phyloP scores from a whole-genome alignment of 331 rosid genomes.

The Quercus lobata region DNA sequence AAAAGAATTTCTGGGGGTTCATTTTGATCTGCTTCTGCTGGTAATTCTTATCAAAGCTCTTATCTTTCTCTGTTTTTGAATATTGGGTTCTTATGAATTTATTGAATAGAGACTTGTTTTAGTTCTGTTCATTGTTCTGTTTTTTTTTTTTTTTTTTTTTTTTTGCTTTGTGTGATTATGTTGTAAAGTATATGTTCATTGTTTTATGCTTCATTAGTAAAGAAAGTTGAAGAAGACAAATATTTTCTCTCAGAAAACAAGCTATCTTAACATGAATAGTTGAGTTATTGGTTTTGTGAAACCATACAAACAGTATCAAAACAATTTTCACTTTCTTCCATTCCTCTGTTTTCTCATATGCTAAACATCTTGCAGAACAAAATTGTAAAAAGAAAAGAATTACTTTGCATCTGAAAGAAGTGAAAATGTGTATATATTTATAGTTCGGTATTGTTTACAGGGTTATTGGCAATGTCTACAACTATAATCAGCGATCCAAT shows the following conservation, averaged over 20 bases:
- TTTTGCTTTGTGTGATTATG: background rate
- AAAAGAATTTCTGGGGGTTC: conserved; percentile 3
- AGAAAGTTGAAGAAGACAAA: background rate
- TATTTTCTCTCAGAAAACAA: background rate
- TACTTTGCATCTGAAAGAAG: background rate
- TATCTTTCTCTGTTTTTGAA: background rate
- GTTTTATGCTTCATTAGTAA: background rate
- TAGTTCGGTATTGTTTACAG: conserved; percentile 22
- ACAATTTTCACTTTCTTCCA: background rate
- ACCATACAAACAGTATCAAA: background rate
- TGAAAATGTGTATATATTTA: background rate
- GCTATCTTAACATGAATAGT: background rate
- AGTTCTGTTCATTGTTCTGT: background rate
- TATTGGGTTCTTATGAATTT: background rate
- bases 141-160: background rate
- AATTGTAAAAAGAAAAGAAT: background rate
- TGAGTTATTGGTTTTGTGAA: conserved; percentile 5
- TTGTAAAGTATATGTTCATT: too few relatives aligned
- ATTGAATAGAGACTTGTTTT: background rate
- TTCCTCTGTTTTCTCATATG: background rate
- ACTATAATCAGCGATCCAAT: conserved; percentile 58
- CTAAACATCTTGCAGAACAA: background rate
- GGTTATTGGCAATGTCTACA: conserved; percentile 68
- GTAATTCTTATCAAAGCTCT: conserved; percentile 36
- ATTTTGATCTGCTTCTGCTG: conserved; percentile 67